Percentiles rank a stretch among this genome's conserved stretches.
Evolutionary conservation across 257 asterid species (phyloP).

Genomic region (Solanum boliviense): DNA sequence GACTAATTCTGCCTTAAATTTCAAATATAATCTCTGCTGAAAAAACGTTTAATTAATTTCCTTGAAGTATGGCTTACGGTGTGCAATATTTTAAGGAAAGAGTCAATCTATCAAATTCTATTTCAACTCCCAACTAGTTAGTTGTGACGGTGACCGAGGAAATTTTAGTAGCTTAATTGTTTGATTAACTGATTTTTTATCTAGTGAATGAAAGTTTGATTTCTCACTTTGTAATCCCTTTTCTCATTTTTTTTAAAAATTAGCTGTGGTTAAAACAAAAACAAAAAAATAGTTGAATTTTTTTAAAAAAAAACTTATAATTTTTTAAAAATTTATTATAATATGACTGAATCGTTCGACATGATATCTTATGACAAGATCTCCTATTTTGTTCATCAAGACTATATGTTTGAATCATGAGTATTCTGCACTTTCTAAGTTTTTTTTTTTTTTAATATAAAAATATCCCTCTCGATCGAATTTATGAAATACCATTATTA

Average conservation of each 20-base stretch:
- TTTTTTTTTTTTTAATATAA: too few relatives aligned
- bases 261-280: too few relatives aligned
- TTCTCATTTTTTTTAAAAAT: too few relatives aligned
- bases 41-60: not conserved
- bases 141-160: accelerated
- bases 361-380: not conserved
- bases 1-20: not conserved
- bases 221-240: accelerated
- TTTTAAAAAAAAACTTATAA: too few relatives aligned
- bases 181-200: not conserved
- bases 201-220: accelerated
- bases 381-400: not conserved
- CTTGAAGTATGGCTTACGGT: not conserved
- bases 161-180: too few relatives aligned
- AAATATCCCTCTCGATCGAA: not conserved
- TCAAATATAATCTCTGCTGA: not conserved
- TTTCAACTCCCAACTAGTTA: not conserved
- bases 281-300: too few relatives aligned
- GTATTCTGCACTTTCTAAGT: not conserved
- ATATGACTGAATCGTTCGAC: not conserved
- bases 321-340: not conserved
- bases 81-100: not conserved
- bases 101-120: not conserved
- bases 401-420: not conserved
- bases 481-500: not conserved